Evolutionary conservation across 2,329 filamentous ascomycete genomes (phyloP).

Genomic region (Lojkania enalia): DNA sequence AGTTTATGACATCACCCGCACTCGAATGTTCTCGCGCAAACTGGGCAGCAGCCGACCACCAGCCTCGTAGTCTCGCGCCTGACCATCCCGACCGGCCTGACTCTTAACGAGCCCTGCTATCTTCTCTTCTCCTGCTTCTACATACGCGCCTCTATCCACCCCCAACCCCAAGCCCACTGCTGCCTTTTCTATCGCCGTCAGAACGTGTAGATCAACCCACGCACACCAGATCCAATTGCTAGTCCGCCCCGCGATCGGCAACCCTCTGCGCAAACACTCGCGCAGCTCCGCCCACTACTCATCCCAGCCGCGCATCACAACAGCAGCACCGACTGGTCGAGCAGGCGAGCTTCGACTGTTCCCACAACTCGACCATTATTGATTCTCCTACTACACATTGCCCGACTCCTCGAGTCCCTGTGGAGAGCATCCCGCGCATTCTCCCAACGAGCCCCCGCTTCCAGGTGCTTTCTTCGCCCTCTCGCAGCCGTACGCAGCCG

Average conservation of each 20-base stretch:
- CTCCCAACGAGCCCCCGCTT: background rate
- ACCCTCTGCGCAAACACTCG: conserved; percentile 2
- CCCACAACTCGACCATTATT: background rate
- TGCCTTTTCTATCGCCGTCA: too few relatives aligned
- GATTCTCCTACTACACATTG: too few relatives aligned
- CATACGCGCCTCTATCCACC: conserved; percentile 7
- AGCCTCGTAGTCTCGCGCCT: conserved; percentile 15
- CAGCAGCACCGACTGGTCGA: conserved; percentile 13
- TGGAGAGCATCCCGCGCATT: too few relatives aligned
- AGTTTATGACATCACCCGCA: conserved; percentile 18
- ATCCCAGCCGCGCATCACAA: conserved; percentile 3
- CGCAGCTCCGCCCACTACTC: conserved; percentile 15
- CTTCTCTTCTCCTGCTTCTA: conserved; percentile 8
- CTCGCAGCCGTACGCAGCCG: background rate
- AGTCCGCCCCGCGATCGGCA: conserved; percentile 14
- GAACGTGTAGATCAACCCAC: conserved; percentile 4
- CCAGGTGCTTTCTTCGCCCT: background rate
- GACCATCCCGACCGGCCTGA: conserved; percentile 5
- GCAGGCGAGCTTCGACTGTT: conserved; percentile 9
- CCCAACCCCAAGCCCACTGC: background rate
- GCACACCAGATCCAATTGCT: conserved; percentile 4
- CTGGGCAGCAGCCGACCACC: conserved; percentile 14
- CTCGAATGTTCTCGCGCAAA: conserved; percentile 10
- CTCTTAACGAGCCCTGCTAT: conserved; percentile 10
- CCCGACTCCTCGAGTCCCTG: too few relatives aligned